Base-by-base conservation (phyloP, 2,329 filamentous ascomycete genomes). In the Curvularia lunata region DNA sequence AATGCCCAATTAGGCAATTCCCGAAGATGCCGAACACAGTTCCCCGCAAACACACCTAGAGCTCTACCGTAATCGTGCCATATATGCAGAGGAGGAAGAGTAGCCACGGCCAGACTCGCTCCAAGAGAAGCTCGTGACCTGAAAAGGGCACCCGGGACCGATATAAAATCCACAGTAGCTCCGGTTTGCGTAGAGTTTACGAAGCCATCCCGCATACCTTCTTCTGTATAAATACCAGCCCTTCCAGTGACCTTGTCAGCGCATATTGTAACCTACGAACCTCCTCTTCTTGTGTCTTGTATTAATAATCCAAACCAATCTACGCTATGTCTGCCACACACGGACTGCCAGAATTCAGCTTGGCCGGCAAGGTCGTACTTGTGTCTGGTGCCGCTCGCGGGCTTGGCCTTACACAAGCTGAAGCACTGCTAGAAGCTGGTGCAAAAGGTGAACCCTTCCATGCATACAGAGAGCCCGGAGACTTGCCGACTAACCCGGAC, bases 371-470 rank as follows among this genome's bases (percentile, higher is more conserved):
- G 75, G 83, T 90, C 1, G 85, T 91, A 46, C 74, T 90, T 28
- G 87, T 92, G 3, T 90, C 89, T 1, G 90, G 90, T 18, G 90
- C 85, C 53, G 90, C 85, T 2, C 83, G 87, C 58, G 91, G 91
- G 0, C 82, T 93, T 9, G 90, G 90, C n/a, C 77, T 94, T 19
- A 85, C 88, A 5, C 85, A 92, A 67, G 85, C 89, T 1, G 89
- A 93, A 68, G 89, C 87, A 1, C 78, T 93, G 13, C 80, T 91
- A 12, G 89, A 93, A 75, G 90, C 90, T 23, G 90, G 91, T 19
- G 91, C 91, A 32, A 89, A 76, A 63, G 84, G 85, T 86, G 70
- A 48, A 59, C 34, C 12, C 34, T 3, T 48, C 9, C 18, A 41
- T n/a, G 10, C 12, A 18, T 8, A 37, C 2, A 23, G 43, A 30